phyloP scores from a whole-genome alignment of 768 basidiomycete species.

The Ramaria rubella region DNA sequence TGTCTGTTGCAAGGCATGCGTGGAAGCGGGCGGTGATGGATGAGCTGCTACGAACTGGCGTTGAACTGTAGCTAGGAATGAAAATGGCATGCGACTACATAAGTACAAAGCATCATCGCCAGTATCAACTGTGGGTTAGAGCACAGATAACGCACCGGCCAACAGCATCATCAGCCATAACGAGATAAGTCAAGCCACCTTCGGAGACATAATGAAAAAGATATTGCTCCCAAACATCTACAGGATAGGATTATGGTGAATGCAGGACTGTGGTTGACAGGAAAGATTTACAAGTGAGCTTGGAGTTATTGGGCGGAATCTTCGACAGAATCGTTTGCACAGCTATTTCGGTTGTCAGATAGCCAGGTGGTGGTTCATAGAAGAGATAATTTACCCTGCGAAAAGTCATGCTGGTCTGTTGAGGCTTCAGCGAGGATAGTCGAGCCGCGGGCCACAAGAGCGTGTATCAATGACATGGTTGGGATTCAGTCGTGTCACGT shows the following conservation, averaged over 20 bases:
- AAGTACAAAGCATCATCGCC: not conserved
- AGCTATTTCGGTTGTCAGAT: conserved; percentile 35
- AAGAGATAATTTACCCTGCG: conserved; percentile 56
- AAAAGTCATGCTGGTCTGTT: conserved; percentile 77
- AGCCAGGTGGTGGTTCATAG: not conserved
- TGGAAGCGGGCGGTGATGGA: conserved; percentile 38
- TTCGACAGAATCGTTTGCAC: conserved; percentile 87
- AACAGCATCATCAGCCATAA: conserved; percentile 91
- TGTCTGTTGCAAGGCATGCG: conserved; percentile 57
- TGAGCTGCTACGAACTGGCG: conserved; percentile 53
- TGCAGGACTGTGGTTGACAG: not conserved
- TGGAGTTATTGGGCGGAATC: conserved; percentile 86
- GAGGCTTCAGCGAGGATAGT: conserved; percentile 86
- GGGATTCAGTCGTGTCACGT: conserved; percentile 24
- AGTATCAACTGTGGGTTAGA: not conserved
- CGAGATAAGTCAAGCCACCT: conserved; percentile 79
- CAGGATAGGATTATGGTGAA: conserved; percentile 54
- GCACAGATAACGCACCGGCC: conserved; percentile 55
- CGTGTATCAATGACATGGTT: conserved; percentile 57
- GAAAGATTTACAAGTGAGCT: conserved; percentile 29
- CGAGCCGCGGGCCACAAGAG: conserved; percentile 68
- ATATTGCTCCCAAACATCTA: conserved; percentile 90
- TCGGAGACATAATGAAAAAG: conserved; percentile 93
- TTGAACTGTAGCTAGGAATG: conserved; percentile 84
- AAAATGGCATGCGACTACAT: conserved; percentile 82